Evolutionary conservation across 208 protist genomes (phyloP).

Genomic region (Trypanosoma vivax): DNA sequence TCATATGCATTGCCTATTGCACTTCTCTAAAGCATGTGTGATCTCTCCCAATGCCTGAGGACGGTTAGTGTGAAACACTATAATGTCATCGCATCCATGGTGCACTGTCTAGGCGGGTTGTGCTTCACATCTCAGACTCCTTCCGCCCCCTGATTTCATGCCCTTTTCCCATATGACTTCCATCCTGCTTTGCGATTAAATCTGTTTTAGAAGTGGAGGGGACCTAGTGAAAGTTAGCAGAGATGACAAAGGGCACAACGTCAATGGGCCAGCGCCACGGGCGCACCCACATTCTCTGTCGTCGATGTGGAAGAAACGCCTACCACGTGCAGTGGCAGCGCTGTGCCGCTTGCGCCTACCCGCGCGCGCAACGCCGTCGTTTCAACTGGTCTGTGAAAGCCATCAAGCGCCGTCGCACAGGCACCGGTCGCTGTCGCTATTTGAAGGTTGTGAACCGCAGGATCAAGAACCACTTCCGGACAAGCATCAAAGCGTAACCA

Average conservation of each 20-base stretch:
- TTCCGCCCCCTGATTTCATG: no score
- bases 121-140: no score
- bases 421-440: conserved; percentile 98
- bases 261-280: conserved; percentile 87
- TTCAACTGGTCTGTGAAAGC: conserved; percentile 98
- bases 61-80: no score
- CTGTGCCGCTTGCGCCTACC: conserved; percentile 98
- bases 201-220: no score
- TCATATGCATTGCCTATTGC: no score
- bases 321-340: conserved; percentile 98
- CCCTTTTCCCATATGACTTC: no score
- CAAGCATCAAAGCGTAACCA: conserved; percentile 60
- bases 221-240: conserved; percentile 18
- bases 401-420: conserved; percentile 96
- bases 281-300: conserved; percentile 97
- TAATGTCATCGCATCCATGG: no score
- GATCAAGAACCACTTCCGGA: conserved; percentile 97
- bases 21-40: no score
- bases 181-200: no score
- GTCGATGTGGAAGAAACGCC: conserved; percentile 94
- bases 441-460: conserved; percentile 94
- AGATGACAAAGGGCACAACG: conserved; percentile 89
- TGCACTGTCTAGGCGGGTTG: no score
- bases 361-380: conserved; percentile 92
- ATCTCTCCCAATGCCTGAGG: no score